Conservation (phyloP, 1,139 yeast species). For the Candida neerlandica region DNA sequence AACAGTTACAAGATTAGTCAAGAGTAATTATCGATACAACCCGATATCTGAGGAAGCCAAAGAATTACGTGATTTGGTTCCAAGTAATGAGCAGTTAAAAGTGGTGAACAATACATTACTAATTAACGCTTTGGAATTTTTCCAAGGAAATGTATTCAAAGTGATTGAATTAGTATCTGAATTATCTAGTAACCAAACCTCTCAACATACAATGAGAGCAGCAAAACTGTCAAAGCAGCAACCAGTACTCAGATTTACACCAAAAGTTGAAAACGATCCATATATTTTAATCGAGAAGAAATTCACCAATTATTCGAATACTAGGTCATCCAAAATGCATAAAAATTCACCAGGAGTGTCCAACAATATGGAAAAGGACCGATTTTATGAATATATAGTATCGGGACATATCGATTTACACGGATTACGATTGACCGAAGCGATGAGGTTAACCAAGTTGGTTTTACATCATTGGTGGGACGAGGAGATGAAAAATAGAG, state of each 20-base stretch:
- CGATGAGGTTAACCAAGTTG: constrained; percentile 34
- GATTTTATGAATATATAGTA: constrained; percentile 9
- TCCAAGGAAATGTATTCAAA: constrained; percentile 39
- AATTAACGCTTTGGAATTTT: constrained; percentile 37
- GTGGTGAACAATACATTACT: constrained; percentile 34
- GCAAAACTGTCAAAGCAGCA: not conserved
- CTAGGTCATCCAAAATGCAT: not conserved
- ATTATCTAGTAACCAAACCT: constrained; percentile 5
- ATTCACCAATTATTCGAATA: constrained; percentile 5
- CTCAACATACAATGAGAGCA: constrained; percentile 1
- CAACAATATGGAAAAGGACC: not conserved
- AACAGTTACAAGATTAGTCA: constrained; percentile 2
- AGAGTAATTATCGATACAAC: constrained; percentile 17
- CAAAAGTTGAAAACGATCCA: constrained; percentile 5
- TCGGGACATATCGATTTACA: constrained; percentile 53
- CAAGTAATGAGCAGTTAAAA: constrained; percentile 25
- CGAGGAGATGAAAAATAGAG: constrained; percentile 44
- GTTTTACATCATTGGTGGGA: constrained; percentile 58
- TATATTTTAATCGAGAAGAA: constrained; percentile 5
- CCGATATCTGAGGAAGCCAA: constrained; percentile 18
- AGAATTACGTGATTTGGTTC: constrained; percentile 22
- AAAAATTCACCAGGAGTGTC: not conserved
- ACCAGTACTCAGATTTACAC: not conserved
- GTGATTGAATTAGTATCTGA: constrained; percentile 28
- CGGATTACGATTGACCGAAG: constrained; percentile 45